Conservation (phyloP, 225 moss, liverwort and hornwort species). For the Climacium dendroides region DNA sequence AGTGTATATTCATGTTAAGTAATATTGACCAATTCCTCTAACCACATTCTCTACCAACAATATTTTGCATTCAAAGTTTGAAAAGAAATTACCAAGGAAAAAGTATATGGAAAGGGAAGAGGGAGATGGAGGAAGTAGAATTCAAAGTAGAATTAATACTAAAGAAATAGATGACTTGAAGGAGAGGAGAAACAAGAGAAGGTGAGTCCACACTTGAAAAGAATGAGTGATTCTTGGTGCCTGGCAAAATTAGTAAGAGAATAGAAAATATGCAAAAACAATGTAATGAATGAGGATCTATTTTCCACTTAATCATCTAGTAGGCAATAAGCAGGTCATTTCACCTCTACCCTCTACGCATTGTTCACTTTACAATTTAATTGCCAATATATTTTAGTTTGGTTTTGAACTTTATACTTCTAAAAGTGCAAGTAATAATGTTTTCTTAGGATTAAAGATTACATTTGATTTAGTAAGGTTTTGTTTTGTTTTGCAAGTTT, state of each 20-base stretch:
- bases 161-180: too few relatives aligned
- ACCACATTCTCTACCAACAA: too few relatives aligned
- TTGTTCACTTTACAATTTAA: not conserved
- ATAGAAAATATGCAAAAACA: not conserved
- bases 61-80: not conserved
- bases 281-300: accelerated
- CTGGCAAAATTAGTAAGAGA: accelerated
- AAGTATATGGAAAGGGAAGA: not conserved
- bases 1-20: not conserved
- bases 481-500: not conserved
- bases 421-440: not conserved
- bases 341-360: accelerated
- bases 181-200: not conserved
- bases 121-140: accelerated
- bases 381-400: not conserved
- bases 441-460: not conserved
- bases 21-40: not conserved
- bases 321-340: accelerated
- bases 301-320: not conserved
- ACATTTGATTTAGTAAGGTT: accelerated
- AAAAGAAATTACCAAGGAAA: not conserved
- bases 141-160: accelerated
- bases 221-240: not conserved
- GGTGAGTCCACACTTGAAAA: not conserved
- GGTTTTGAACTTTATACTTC: not conserved